Base-by-base conservation (phyloP, 1,139 yeast species). In the Geotrichum klebahnii region DNA sequence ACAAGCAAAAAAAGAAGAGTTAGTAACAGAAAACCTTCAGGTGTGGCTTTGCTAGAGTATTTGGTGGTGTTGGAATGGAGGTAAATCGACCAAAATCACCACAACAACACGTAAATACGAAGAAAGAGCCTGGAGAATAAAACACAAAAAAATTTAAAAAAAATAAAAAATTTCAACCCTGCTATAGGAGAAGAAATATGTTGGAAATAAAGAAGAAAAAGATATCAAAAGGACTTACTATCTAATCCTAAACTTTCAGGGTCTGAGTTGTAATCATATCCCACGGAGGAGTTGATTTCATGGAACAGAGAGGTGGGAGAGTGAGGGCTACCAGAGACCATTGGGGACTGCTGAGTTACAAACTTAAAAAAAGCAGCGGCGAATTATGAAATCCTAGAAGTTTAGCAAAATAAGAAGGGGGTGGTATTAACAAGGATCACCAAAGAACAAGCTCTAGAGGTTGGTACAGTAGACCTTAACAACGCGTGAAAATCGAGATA, bases 71-170 rank as follows among this genome's bases (percentile, higher is more conserved):
- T 20, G 24, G 36, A 40, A 40, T 40, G 44, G 10, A 40, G 44
- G 41, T 8, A 37, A 37, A n/a, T 23, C 14, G 14, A 2, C 24
- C 6, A 17, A 31, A 31, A 37, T 37, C 41, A 8, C 41, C 44
- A 40, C 44, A 40, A 40, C 44, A 40, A 40, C 44, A 36, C 44
- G 44, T 31, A 40, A 29, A 5, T 37, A n/a, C n/a, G n/a, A n/a
- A n/a, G n/a, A n/a, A n/a, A n/a, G n/a, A n/a, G n/a, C n/a, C n/a
- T n/a, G n/a, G n/a, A n/a, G n/a, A n/a, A n/a, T n/a, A n/a, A n/a
- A n/a, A n/a, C n/a, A n/a, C n/a, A n/a, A n/a, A n/a, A n/a, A n/a
- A n/a, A n/a, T n/a, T n/a, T n/a, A n/a, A n/a, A n/a, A n/a, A n/a
- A n/a, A n/a, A n/a, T n/a, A n/a, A n/a, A n/a, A n/a, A n/a, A n/a